Evolutionary conservation across 305 asterid genomes (phyloP), one percentile per base, ranked within the genome.

Genomic region (Fraxinus xanthoxyloides): DNA sequence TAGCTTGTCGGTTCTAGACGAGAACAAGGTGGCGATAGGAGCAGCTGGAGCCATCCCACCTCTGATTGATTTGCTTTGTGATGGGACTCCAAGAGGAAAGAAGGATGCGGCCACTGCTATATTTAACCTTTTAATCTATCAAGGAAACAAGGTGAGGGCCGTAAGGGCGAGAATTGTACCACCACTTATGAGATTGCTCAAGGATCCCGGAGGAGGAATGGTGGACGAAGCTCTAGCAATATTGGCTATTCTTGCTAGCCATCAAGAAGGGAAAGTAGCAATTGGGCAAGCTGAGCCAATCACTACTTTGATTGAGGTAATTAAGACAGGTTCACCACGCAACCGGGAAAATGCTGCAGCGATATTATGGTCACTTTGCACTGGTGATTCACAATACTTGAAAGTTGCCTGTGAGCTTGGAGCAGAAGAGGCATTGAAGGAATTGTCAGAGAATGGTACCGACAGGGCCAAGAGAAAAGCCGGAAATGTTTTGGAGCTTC

Each of bases 391-490:
- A 4, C 90, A 89, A 40, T 85, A 69, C 79, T 32, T 93, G 72
- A 90, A 83, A 56, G 30, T 84, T 26, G 95, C 94, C 2, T 82
- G 93, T 86, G 97, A 93, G 81, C 91, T 90, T 23, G 98, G 98
- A 78, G 98, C 89, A 0, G 97, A 85, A 80, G 98, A 93, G 90
- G 97, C 92, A 3, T 79, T 95, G 83, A 94, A 90, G 91, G 97
- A 94, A 79, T 82, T 95, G 81, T 86, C 91, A 0, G 98, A 94
- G 84, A 93, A 75, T 69, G 99, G 99, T 72, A 95, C 98, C 0
- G 98, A 95, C 23, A 91, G 99, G 86, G 99, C 97, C 5, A 95
- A 95, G 84, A 85, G 99, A 65, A 95, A 95, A 82, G 99, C 98
- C 0, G 91, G 85, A 46, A 89, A 92, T 77, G 88, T 95, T 35